Conservation (phyloP, 2,329 filamentous ascomycete genomes). For the Monosporascus sp. region DNA sequence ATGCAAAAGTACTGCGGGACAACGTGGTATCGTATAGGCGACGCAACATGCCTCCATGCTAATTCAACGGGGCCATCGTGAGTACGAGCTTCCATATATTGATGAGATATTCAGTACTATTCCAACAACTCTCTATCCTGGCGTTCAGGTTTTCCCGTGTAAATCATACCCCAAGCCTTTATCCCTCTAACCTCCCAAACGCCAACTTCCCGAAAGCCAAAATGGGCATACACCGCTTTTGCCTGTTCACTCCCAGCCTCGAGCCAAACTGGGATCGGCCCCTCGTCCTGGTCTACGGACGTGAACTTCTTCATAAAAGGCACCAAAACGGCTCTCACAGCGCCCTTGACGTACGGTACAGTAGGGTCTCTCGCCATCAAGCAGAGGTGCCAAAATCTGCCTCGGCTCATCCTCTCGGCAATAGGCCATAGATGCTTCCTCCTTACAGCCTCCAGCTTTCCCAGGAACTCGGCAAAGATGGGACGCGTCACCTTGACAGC, state of each 20-base stretch:
- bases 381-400: slow-evolving; percentile 13
- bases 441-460: neutral
- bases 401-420: slow-evolving; percentile 7
- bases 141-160: slow-evolving; percentile 4
- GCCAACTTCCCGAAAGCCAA: slow-evolving; percentile 10
- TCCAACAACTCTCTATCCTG: too few species aligned
- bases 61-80: too few species aligned
- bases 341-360: slow-evolving; percentile 10
- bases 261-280: slow-evolving; percentile 13
- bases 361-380: slow-evolving; percentile 14
- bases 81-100: too few species aligned
- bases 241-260: slow-evolving; percentile 9
- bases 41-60: too few species aligned
- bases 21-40: too few species aligned
- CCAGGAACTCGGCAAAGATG: slow-evolving; percentile 1
- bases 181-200: slow-evolving; percentile 5
- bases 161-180: slow-evolving; percentile 14
- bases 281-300: neutral
- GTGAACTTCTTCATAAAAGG: slow-evolving; percentile 10
- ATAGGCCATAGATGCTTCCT: slow-evolving; percentile 4
- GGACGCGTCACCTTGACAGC: neutral
- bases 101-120: too few species aligned
- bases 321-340: slow-evolving; percentile 12
- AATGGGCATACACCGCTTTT: slow-evolving; percentile 11
- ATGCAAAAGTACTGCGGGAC: too few species aligned